A percentile compares a stretch with the other conserved stretches of the same genome.
These are phyloP conservation scores for Blastomyces gilchristii DNA, from an alignment of 2,329 filamentous ascomycete genomes.

Conservation along the genomic window DNA sequence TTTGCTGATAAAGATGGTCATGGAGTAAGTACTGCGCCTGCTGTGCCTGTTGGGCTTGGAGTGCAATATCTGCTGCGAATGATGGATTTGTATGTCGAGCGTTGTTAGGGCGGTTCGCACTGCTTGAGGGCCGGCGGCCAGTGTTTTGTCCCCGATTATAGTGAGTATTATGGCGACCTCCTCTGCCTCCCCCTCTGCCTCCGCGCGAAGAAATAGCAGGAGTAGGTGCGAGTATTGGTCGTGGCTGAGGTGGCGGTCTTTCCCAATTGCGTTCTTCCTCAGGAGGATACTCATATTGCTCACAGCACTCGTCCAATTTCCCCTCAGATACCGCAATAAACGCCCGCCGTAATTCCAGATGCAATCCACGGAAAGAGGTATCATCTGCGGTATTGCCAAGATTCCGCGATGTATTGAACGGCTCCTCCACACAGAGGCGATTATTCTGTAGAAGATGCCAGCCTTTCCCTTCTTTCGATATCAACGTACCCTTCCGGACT, in stretches of 20 bases:
- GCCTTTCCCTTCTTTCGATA: slow-evolving; percentile 75
- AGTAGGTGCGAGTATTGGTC: slow-evolving; percentile 40
- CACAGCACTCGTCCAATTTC: slow-evolving; percentile 73
- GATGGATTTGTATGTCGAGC: slow-evolving; percentile 32
- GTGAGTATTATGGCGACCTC: slow-evolving; percentile 41
- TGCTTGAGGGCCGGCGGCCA: slow-evolving; percentile 47
- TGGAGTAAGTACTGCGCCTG: slow-evolving; percentile 40
- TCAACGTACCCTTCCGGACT: slow-evolving; percentile 65
- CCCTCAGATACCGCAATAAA: slow-evolving; percentile 72
- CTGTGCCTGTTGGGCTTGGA: slow-evolving; percentile 28
- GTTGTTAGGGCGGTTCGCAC: slow-evolving; percentile 36
- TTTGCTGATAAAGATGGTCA: slow-evolving; percentile 41
- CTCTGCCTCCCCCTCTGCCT: slow-evolving; percentile 40
- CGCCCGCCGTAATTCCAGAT: slow-evolving; percentile 77
- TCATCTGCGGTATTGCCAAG: slow-evolving; percentile 94
- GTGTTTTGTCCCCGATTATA: slow-evolving; percentile 39
- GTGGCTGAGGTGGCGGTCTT: slow-evolving; percentile 46
- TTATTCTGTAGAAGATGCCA: slow-evolving; percentile 77
- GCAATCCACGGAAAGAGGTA: slow-evolving; percentile 82
- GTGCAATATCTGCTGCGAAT: slow-evolving; percentile 23
- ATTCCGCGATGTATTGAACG: slow-evolving; percentile 83
- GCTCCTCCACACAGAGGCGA: slow-evolving; percentile 87
- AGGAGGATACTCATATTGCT: slow-evolving; percentile 77
- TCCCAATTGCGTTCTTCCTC: slow-evolving; percentile 58
- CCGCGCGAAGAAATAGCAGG: slow-evolving; percentile 37